Conservation (phyloP, 2,329 filamentous ascomycete genomes). For the Pseudogymnoascus sp. region DNA sequence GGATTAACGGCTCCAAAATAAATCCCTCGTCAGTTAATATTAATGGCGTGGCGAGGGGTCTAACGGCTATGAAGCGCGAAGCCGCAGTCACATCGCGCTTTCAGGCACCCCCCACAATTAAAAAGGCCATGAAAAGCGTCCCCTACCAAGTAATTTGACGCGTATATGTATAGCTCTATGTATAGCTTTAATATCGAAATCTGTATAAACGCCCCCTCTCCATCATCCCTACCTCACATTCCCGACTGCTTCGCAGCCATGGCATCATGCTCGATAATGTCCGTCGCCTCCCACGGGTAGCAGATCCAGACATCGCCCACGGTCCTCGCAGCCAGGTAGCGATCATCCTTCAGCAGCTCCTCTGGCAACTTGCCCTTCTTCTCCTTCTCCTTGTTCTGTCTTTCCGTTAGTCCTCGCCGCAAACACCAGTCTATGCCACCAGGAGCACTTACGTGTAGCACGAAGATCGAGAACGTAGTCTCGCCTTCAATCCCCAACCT, state of each 20-base stretch:
- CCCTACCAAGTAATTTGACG: neutral
- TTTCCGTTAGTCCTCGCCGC: slow-evolving; percentile 14
- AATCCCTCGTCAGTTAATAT: neutral
- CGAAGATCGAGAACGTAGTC: slow-evolving; percentile 90
- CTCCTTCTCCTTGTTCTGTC: slow-evolving; percentile 86
- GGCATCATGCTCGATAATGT: slow-evolving; percentile 86
- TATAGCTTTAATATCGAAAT: slow-evolving; percentile 6
- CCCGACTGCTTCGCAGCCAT: slow-evolving; percentile 40
- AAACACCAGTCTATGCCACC: neutral
- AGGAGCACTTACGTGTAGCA: slow-evolving; percentile 61
- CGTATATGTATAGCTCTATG: slow-evolving; percentile 8
- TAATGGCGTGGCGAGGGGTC: neutral
- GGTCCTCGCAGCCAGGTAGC: slow-evolving; percentile 80
- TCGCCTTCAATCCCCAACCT: slow-evolving; percentile 55
- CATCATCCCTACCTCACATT: slow-evolving; percentile 10
- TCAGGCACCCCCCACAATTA: neutral
- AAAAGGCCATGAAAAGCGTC: neutral
- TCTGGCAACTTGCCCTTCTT: slow-evolving; percentile 84
- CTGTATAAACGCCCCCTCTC: neutral
- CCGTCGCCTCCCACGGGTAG: slow-evolving; percentile 94
- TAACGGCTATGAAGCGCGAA: neutral
- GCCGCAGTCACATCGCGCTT: neutral
- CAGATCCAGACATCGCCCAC: slow-evolving; percentile 96
- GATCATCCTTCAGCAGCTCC: slow-evolving; percentile 62
- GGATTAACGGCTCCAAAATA: neutral